Evolutionary conservation across 2,329 filamentous ascomycete species (phyloP).

Genomic region (Microcera coccophila): DNA sequence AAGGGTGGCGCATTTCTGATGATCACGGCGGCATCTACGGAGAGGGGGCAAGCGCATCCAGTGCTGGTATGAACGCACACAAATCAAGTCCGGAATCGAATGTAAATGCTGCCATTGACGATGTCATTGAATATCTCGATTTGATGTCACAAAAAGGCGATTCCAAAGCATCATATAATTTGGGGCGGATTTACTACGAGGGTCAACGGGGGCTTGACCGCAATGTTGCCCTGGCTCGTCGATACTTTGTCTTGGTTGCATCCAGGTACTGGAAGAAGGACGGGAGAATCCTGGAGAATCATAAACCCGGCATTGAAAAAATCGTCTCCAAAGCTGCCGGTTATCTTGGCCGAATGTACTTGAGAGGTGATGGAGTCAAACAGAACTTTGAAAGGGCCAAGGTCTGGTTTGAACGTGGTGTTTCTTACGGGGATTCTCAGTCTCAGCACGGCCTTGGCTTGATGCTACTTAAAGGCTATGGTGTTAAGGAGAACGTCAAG

Average conservation of each 20-base stretch:
- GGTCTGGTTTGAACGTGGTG: constrained; percentile 79
- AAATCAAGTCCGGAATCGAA: constrained; percentile 71
- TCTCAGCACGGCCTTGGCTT: constrained; percentile 81
- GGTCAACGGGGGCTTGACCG: constrained; percentile 71
- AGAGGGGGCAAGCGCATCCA: constrained; percentile 86
- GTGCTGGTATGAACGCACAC: constrained; percentile 77
- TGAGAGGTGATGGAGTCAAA: constrained; percentile 78
- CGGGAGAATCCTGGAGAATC: constrained; percentile 68
- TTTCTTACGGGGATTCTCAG: constrained; percentile 70
- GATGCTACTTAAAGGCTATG: constrained; percentile 77
- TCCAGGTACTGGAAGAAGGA: constrained; percentile 78
- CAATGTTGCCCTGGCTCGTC: constrained; percentile 69
- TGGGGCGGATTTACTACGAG: constrained; percentile 85
- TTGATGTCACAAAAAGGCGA: constrained; percentile 88
- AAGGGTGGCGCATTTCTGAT: constrained; percentile 83
- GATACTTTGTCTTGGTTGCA: constrained; percentile 76
- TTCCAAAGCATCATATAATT: constrained; percentile 77
- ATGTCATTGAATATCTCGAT: constrained; percentile 91
- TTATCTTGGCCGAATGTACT: constrained; percentile 82
- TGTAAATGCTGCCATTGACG: constrained; percentile 80
- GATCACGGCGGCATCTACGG: constrained; percentile 91
- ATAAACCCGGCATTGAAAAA: constrained; percentile 68
- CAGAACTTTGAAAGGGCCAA: constrained; percentile 74
- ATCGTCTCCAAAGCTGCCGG: constrained; percentile 79
- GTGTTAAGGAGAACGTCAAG: constrained; percentile 63